Evolutionary conservation across 495 filamentous ascomycete genomes (phyloP).

Genomic region (Wilcoxina mikolae): DNA sequence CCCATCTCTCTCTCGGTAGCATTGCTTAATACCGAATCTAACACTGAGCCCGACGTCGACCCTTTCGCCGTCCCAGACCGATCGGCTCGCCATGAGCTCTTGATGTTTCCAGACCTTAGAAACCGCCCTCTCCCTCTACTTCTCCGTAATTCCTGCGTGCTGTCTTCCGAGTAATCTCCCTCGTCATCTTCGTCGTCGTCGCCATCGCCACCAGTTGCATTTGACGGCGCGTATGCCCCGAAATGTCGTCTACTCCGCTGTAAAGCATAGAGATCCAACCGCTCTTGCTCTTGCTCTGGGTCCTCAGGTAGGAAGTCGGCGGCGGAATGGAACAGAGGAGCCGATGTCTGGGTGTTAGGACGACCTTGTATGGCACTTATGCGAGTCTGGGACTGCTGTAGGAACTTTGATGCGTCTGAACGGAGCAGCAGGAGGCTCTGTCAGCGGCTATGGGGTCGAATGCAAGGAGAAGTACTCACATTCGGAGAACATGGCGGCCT

Average conservation of each 20-base stretch:
- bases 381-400: constrained; percentile 92
- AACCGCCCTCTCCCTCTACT: constrained; percentile 15
- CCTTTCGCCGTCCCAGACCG: constrained; percentile 17
- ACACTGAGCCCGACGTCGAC: constrained; percentile 12
- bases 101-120: constrained; percentile 31
- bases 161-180: constrained; percentile 27
- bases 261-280: constrained; percentile 82
- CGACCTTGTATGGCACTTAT: constrained; percentile 33
- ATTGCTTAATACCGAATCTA: constrained; percentile 18
- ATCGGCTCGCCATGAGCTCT: constrained; percentile 42
- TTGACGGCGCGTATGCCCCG: constrained; percentile 37
- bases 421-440: not conserved
- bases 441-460: constrained; percentile 10
- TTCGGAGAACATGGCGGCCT: constrained; percentile 79
- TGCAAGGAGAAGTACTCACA: constrained; percentile 46
- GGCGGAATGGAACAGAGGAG: constrained; percentile 77
- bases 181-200: constrained; percentile 45
- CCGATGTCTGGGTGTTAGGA: constrained; percentile 14
- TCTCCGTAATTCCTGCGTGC: constrained; percentile 24
- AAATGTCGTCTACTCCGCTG: constrained; percentile 80
- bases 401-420: constrained; percentile 88
- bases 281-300: constrained; percentile 77
- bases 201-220: constrained; percentile 38
- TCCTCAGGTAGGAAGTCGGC: constrained; percentile 43
- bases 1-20: constrained; percentile 29